Evolutionary conservation across 176 grass and related monocot species (phyloP), one percentile per base, ranked within the genome.

Genomic region (Ensete ventricosum): DNA sequence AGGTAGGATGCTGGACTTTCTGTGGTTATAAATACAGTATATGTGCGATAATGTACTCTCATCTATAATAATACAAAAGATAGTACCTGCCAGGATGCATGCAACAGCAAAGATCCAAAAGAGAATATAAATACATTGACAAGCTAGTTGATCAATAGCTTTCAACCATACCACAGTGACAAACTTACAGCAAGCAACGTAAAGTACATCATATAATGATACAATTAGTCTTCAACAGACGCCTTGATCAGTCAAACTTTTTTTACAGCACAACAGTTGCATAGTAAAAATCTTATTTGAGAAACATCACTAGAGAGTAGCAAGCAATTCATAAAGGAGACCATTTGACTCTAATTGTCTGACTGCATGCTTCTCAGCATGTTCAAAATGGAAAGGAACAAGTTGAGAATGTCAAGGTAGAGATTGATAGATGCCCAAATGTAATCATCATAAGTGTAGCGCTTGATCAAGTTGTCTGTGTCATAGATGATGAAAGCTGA

Each of bases 351-450:
- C 21, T 54, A 92, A 62, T 81, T 89, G 52, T 94, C 91, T 19
- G 84, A 87, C 75, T 99, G 90, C 82, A 91, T 79, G 66, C 82
- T 89, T 71, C 78, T 88, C 73, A 99, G 81, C 83, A 99, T 89
- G 82, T 94, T 93, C 21, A 99, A 84, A 73, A 99, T 87, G 52
- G 83, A 72, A 60, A 99, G 84, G 80, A 99, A 99, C 53, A 99
- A 76, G 52, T 99, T 99, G 64, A 99, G 95, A 71, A 99, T 94
- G 82, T 99, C 95, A 9, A 99, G 90, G 84, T 99, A 99, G 43
- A 99, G 95, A 58, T 86, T 91, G 52, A 99, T 84, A 1, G 95
- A 99, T 9, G 95, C 95, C 95, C 95, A 94, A 24, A 99, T 99
- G 84, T 99, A 99, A 64, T 99, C 95, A 13, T 99, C 95, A n/a